Conservation (phyloP, 345 rosid genomes). For the rapeseed (Brassica napus) region DNA sequence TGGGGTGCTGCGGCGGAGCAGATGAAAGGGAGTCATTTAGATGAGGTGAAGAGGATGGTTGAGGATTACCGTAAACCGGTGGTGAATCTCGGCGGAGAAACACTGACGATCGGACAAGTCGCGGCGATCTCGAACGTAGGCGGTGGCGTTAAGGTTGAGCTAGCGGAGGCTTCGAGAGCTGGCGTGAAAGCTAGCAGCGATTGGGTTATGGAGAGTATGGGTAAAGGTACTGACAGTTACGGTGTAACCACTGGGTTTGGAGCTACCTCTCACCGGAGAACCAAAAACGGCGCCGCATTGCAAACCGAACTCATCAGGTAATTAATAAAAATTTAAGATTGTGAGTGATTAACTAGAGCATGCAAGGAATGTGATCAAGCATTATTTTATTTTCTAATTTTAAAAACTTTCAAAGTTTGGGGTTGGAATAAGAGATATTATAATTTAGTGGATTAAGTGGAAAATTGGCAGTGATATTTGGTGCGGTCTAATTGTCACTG, state of each 20-base stretch:
- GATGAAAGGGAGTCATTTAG: slow-evolving; percentile 76
- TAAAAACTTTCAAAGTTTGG: neutral
- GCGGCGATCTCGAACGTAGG: too few relatives aligned
- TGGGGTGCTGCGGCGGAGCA: slow-evolving; percentile 75
- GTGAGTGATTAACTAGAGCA: neutral
- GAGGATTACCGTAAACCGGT: slow-evolving; percentile 56
- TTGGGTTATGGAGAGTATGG: slow-evolving; percentile 54
- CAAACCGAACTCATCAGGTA: slow-evolving; percentile 77
- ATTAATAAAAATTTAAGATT: neutral
- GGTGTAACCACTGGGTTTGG: slow-evolving; percentile 84
- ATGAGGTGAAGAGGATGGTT: slow-evolving; percentile 77
- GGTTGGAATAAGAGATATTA: neutral
- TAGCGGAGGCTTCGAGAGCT: too few relatives aligned
- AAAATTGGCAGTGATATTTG: slow-evolving; percentile 20
- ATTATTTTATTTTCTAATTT: neutral
- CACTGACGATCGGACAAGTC: slow-evolving; percentile 57
- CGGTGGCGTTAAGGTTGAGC: too few relatives aligned
- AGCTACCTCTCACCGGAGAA: slow-evolving; percentile 72
- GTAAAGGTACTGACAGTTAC: slow-evolving; percentile 63
- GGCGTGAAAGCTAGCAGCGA: too few relatives aligned
- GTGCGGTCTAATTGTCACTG: slow-evolving; percentile 22
- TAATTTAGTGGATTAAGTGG: slow-evolving; percentile 15
- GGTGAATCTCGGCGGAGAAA: slow-evolving; percentile 68
- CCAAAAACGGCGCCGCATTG: slow-evolving; percentile 67
- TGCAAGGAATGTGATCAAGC: neutral